Conservation (phyloP, 208 protist species). For the Acanthamoeba lenticulata region DNA sequence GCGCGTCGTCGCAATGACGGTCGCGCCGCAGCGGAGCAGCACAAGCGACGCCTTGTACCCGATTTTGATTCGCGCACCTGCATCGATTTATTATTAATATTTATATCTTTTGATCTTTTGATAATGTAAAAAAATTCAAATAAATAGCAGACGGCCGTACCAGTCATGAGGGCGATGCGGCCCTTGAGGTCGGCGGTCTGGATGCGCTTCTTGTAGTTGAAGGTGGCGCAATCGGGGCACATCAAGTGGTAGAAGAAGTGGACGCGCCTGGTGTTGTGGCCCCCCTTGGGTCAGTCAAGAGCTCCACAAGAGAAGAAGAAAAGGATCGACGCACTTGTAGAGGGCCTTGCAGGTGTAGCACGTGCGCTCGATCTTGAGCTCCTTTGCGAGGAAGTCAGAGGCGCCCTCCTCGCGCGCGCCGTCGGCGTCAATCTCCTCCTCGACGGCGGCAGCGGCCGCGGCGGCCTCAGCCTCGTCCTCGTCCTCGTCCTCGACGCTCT, state of each 20-base stretch:
- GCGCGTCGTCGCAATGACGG: slow-evolving; percentile 84
- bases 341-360: not conserved
- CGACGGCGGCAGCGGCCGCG: not conserved
- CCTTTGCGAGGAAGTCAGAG: not conserved
- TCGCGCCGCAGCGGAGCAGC: slow-evolving; percentile 78
- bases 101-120: not conserved
- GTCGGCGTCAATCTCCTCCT: not conserved
- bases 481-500: not conserved
- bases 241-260: slow-evolving; percentile 97
- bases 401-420: not conserved
- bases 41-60: slow-evolving; percentile 79
- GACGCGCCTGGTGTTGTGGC: slow-evolving; percentile 76
- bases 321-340: slow-evolving; percentile 85
- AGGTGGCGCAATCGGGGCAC: slow-evolving; percentile 94
- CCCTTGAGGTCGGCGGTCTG: slow-evolving; percentile 92
- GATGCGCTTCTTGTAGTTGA: slow-evolving; percentile 95
- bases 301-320: too few species aligned
- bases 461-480: not conserved
- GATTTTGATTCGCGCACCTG: slow-evolving; percentile 85
- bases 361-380: not conserved
- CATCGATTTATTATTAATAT: not conserved
- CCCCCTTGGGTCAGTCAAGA: too few species aligned
- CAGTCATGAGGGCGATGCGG: slow-evolving; percentile 93
- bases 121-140: too few species aligned
- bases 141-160: too few species aligned